These are phyloP conservation scores for Emiliania huxleyi DNA, from an alignment of 78 protist species.

Conservation along the genomic window DNA sequence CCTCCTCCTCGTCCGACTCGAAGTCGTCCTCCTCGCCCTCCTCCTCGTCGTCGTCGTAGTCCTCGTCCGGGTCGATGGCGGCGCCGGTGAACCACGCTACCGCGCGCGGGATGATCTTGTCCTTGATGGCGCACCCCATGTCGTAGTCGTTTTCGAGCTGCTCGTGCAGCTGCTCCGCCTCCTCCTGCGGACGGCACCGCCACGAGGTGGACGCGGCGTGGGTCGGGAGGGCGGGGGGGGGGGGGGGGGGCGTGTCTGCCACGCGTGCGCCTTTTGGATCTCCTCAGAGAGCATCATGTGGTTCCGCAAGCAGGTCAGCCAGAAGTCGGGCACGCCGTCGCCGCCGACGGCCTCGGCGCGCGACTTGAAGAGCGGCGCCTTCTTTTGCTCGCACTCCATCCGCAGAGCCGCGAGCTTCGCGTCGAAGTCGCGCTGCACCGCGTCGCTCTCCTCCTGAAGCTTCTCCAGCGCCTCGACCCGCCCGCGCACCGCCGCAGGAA, in stretches of 20 bases:
- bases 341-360: neutral
- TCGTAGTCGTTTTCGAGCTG: neutral
- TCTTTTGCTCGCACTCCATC: neutral
- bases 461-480: neutral
- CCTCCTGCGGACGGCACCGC: too few relatives aligned
- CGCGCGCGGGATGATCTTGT: neutral
- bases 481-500: neutral
- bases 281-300: neutral
- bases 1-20: conserved; percentile 3
- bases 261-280: neutral
- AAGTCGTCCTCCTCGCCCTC: neutral
- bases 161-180: neutral
- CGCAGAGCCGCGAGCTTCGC: neutral
- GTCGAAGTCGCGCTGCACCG: neutral
- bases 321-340: conserved; percentile 13
- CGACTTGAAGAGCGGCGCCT: neutral
- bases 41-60: conserved; percentile 22
- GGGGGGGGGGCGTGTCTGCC: too few relatives aligned
- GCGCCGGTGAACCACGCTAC: neutral
- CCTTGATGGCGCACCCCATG: neutral
- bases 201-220: too few relatives aligned
- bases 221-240: too few relatives aligned
- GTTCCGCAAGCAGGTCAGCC: neutral
- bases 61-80: neutral
- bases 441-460: neutral